These are phyloP conservation scores for Naganishia albida DNA, from an alignment of 1,284 basidiomycete genomes.

Conservation along the genomic window DNA sequence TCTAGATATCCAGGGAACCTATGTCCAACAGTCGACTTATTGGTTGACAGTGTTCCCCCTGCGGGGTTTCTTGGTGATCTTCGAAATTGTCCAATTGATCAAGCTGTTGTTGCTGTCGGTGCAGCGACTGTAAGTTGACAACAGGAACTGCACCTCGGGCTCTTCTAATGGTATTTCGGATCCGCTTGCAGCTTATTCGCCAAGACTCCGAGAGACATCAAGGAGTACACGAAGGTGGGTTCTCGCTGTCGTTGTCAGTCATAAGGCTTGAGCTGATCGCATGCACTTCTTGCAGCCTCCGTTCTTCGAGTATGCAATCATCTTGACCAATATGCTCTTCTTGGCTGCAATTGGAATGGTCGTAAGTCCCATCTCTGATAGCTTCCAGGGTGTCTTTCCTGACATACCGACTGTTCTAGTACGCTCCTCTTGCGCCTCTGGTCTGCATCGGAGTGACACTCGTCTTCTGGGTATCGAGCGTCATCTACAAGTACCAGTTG, in stretches of 20 bases:
- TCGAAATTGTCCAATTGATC: conserved; percentile 93
- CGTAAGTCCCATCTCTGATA: neutral
- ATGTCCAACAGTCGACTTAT: conserved; percentile 80
- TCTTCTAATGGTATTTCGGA: neutral
- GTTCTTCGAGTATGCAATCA: conserved; percentile 67
- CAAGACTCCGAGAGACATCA: conserved; percentile 92
- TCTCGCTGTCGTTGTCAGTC: neutral
- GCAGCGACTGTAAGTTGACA: conserved; percentile 64
- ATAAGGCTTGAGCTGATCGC: neutral
- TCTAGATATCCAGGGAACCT: conserved; percentile 73
- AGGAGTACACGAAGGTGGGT: conserved; percentile 76
- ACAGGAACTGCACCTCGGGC: neutral
- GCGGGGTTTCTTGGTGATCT: conserved; percentile 88
- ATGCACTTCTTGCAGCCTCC: conserved; percentile 68
- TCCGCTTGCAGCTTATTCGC: conserved; percentile 72
- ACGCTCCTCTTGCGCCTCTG: conserved; percentile 86
- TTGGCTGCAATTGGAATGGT: conserved; percentile 83
- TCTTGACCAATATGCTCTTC: conserved; percentile 64
- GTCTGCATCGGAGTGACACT: conserved; percentile 65
- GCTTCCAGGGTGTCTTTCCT: neutral
- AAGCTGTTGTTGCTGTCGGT: conserved; percentile 84
- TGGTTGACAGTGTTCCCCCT: conserved; percentile 95
- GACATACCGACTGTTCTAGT: conserved; percentile 47
- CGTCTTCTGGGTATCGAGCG: conserved; percentile 70
- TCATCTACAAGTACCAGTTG: conserved; percentile 78